phyloP scores from a whole-genome alignment of 495 filamentous ascomycete genomes.

The Talaromyces adpressus region DNA sequence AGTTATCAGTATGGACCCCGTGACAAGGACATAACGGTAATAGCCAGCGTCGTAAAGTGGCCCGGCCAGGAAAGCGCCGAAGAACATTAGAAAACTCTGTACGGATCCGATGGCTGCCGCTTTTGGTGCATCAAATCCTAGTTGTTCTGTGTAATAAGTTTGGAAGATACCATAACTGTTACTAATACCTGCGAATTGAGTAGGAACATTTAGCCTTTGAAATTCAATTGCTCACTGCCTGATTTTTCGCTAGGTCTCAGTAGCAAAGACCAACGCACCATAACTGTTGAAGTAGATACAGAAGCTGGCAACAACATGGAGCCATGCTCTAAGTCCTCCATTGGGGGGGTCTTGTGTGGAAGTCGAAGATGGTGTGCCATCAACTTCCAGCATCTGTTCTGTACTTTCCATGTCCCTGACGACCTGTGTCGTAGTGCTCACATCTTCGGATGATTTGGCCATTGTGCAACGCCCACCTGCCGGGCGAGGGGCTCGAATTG shows the following conservation, averaged over 20 bases:
- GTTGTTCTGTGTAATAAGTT: constrained; percentile 40
- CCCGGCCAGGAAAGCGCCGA: constrained; percentile 52
- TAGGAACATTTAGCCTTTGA: constrained; percentile 12
- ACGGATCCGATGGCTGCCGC: constrained; percentile 15
- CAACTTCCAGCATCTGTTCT: background rate
- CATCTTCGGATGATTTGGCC: background rate
- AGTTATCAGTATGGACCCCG: constrained; percentile 55
- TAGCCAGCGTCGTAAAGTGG: constrained; percentile 74
- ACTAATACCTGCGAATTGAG: constrained; percentile 23
- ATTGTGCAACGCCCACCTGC: background rate
- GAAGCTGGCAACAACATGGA: constrained; percentile 33
- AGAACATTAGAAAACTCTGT: constrained; percentile 7
- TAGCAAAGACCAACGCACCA: background rate
- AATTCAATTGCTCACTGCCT: background rate
- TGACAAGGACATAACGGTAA: constrained; percentile 39
- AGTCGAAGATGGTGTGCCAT: background rate
- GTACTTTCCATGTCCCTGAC: background rate
- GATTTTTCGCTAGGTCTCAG: background rate
- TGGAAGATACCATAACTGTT: constrained; percentile 47
- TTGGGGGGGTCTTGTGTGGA: constrained; percentile 4
- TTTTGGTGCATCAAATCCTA: constrained; percentile 17
- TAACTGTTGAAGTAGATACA: constrained; percentile 32
- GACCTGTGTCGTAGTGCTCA: background rate
- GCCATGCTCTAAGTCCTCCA: constrained; percentile 38
- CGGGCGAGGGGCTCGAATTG: background rate